Evolutionary conservation across 495 filamentous ascomycete genomes (phyloP).

Genomic region (Trichoderma orchidacearum): DNA sequence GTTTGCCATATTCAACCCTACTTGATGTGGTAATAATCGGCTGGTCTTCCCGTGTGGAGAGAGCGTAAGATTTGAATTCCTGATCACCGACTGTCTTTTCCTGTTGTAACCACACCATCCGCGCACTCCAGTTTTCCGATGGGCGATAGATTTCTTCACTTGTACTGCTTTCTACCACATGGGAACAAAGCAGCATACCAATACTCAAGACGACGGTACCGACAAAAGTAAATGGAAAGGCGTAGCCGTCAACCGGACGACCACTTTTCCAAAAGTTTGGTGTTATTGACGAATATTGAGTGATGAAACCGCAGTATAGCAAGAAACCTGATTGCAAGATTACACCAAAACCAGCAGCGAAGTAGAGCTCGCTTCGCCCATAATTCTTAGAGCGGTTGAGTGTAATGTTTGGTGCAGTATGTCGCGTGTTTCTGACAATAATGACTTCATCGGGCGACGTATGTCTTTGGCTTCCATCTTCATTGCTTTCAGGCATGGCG

Average conservation of each 20-base stretch:
- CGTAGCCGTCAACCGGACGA: constrained; percentile 5
- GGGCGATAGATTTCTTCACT: constrained; percentile 8
- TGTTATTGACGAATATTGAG: constrained; percentile 4
- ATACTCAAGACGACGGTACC: constrained; percentile 11
- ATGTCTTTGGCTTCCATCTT: neutral
- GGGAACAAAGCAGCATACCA: constrained; percentile 16
- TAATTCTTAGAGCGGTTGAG: constrained; percentile 7
- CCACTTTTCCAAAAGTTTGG: neutral
- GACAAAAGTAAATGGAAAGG: constrained; percentile 12
- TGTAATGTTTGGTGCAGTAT: constrained; percentile 12
- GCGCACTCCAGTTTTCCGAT: neutral
- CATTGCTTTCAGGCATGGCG: too few species aligned
- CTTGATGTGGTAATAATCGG: neutral
- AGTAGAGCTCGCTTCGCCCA: constrained; percentile 7
- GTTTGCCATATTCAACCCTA: neutral
- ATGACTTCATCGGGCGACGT: neutral
- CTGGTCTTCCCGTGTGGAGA: constrained; percentile 2
- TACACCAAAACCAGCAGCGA: constrained; percentile 10
- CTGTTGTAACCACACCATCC: constrained; percentile 14
- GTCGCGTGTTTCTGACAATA: constrained; percentile 3
- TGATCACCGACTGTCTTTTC: constrained; percentile 13
- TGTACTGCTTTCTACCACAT: constrained; percentile 16
- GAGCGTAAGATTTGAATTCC: constrained; percentile 12
- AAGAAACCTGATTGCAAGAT: constrained; percentile 11
- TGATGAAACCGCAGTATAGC: constrained; percentile 10